Evolutionary conservation across 306 rosid genomes (phyloP).

Genomic region (Acmispon strigosus): DNA sequence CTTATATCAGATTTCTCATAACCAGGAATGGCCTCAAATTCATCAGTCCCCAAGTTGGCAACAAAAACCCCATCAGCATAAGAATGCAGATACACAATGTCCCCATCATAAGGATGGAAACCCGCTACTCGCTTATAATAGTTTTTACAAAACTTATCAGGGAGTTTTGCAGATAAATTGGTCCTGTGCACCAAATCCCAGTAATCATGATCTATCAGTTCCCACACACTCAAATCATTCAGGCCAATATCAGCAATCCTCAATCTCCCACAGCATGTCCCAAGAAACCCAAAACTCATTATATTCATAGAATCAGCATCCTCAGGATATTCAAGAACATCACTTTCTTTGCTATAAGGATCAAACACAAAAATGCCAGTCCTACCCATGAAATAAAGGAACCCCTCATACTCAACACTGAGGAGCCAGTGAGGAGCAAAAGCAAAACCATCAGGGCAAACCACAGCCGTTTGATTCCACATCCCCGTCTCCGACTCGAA

Average conservation of each 20-base stretch:
- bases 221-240: constrained; percentile 12
- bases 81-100: constrained; percentile 19
- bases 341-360: not conserved
- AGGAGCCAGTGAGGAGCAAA: constrained; percentile 25
- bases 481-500: not conserved
- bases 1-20: constrained; percentile 17
- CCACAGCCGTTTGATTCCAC: not conserved
- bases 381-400: constrained; percentile 20
- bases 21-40: not conserved
- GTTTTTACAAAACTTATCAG: not conserved
- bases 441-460: not conserved
- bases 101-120: constrained; percentile 22
- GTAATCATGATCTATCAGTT: not conserved
- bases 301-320: constrained; percentile 10
- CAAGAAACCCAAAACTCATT: constrained; percentile 24
- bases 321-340: not conserved
- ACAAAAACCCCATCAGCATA: constrained; percentile 10
- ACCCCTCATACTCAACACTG: not conserved
- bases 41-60: not conserved
- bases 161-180: not conserved
- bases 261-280: not conserved
- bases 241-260: constrained; percentile 17
- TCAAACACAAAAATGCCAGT: constrained; percentile 5
- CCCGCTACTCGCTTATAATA: constrained; percentile 13
- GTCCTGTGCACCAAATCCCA: constrained; percentile 14